Base-by-base conservation (phyloP, 176 grass and related monocot genomes). In the Canna indica region DNA sequence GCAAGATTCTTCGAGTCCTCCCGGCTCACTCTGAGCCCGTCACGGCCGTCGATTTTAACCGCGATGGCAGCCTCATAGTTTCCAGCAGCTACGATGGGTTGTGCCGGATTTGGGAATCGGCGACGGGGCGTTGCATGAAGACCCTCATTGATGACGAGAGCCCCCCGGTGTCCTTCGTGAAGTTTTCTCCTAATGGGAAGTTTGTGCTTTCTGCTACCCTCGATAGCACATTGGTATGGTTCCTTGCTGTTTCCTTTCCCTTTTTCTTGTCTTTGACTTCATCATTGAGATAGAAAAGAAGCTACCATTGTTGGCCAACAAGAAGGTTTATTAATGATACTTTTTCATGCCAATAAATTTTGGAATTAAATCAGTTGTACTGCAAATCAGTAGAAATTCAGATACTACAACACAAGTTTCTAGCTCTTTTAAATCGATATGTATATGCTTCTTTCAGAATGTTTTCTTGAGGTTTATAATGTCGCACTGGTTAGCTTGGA, bases 131-230 rank as follows among this genome's bases (percentile, higher is more conserved):
- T 36, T 72, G 67, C 26, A 69, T 69, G 38, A 56, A 73, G 56
- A 60, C 54, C 33, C 34, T 73, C 10, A 73, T 73, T n/a, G 71
- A 73, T 35, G 71, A 73, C 36, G 52, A 73, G 18, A 39, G n/a
- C 35, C 54, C 71, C 2, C 71, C 71, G 24, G 71, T 73, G 14
- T 73, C 71, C 0, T 73, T 42, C n/a, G 71, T 73, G 12, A 60
- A 73, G 22, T 73, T 73, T n/a, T 60, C 71, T 18, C 71, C 71
- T 3, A 73, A 73, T 18, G 71, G 71, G 54, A 60, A 73, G 24
- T 73, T 73, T 29, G 71, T 73, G 35, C 71, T 73, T 31, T 22
- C 71, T 44, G 53, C 71, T 8, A 73, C 71, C 36, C 71, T 73
- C 35, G 54, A 73, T 28, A 45, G 36, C 54, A 73, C 71, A 28